Evolutionary conservation across 108 stramenopile species (phyloP).

Genomic region (Fragilaria crotonensis): DNA sequence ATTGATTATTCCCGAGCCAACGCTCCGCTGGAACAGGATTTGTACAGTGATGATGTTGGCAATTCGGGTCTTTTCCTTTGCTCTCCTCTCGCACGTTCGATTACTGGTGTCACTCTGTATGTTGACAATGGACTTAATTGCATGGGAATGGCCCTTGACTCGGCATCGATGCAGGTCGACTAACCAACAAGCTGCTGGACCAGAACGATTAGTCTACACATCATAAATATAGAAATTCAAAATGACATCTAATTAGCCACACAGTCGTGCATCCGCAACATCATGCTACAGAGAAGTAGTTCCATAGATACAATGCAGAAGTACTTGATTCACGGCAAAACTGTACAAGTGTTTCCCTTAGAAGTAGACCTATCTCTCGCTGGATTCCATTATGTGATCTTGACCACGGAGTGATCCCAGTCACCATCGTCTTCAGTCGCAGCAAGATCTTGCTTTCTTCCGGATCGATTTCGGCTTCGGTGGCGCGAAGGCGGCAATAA

Average conservation of each 20-base stretch:
- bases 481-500: conserved; percentile 36
- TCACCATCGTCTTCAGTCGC: neutral
- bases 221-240: no score
- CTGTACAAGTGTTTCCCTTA: no score
- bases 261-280: no score
- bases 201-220: no score
- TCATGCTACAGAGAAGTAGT: no score
- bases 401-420: neutral
- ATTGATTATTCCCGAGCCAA: conserved; percentile 97
- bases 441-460: neutral
- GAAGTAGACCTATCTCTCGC: no score
- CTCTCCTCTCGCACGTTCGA: conserved; percentile 83
- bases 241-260: no score
- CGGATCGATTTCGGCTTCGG: conserved; percentile 3
- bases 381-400: neutral
- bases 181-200: no score
- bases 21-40: conserved; percentile 91
- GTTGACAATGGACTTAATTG: conserved; percentile 88
- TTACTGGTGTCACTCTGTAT: conserved; percentile 91
- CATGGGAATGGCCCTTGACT: conserved; percentile 92
- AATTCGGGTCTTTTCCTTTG: conserved; percentile 85
- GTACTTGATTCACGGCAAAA: no score
- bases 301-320: no score
- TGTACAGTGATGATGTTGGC: conserved; percentile 98
- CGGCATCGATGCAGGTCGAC: conserved; percentile 71